phyloP scores from a whole-genome alignment of 441 rosid genomes.

The Manihot esculenta region DNA sequence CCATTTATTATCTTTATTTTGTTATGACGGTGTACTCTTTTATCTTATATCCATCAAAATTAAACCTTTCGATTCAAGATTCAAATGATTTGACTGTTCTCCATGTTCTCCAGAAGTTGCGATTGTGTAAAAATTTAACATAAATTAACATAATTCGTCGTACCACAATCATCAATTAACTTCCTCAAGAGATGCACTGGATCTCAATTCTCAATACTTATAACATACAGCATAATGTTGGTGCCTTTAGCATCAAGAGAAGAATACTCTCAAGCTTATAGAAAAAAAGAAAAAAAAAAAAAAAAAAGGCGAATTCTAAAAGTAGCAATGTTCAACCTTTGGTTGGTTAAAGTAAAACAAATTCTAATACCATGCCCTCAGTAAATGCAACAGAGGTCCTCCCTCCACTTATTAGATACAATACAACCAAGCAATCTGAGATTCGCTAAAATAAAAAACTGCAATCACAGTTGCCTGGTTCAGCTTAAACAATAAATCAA shows the following conservation, averaged over 20 bases:
- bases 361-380: conserved; percentile 20
- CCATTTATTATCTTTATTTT: neutral
- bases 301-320: neutral
- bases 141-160: too few relatives aligned
- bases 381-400: conserved; percentile 2
- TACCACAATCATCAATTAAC: neutral
- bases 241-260: conserved; percentile 7
- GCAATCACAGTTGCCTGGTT: conserved; percentile 51
- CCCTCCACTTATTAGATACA: conserved; percentile 29
- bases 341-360: conserved; percentile 25
- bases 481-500: conserved; percentile 46
- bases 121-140: neutral
- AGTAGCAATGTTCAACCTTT: conserved; percentile 23
- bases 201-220: neutral
- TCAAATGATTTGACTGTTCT: too few relatives aligned
- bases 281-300: neutral
- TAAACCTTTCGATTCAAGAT: too few relatives aligned
- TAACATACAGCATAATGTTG: neutral
- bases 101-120: neutral
- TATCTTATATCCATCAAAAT: too few relatives aligned
- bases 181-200: neutral
- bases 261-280: conserved; percentile 9
- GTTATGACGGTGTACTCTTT: too few relatives aligned
- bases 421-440: conserved; percentile 59
- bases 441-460: conserved; percentile 39